These are phyloP conservation scores for Agrocybe praecox DNA, from an alignment of 768 basidiomycete genomes.

Conservation along the genomic window DNA sequence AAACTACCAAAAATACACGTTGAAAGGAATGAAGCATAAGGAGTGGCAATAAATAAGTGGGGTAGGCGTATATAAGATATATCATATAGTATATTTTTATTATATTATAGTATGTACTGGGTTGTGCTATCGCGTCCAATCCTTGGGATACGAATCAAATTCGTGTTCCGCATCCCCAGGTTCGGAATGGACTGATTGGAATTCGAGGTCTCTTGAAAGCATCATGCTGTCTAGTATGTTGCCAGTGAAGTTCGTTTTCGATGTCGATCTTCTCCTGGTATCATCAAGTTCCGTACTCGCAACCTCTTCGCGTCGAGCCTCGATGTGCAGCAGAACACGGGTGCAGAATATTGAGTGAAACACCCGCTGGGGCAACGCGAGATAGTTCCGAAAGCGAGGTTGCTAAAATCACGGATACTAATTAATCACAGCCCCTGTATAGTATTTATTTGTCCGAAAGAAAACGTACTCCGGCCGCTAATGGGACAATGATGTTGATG, in stretches of 20 bases:
- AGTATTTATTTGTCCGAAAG: too few species aligned
- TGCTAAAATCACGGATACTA: not conserved
- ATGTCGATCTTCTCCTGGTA: not conserved
- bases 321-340: constrained; percentile 28
- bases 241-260: constrained; percentile 4
- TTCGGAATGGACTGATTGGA: not conserved
- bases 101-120: not conserved
- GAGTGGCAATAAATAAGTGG: not conserved
- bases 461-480: constrained; percentile 5
- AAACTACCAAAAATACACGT: too few species aligned
- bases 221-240: constrained; percentile 4
- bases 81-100: not conserved
- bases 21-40: too few species aligned
- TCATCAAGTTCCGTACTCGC: not conserved
- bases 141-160: constrained; percentile 1
- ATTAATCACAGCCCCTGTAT: too few species aligned
- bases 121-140: constrained; percentile 6
- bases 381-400: constrained; percentile 13
- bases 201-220: not conserved
- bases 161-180: constrained; percentile 3
- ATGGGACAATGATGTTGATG: constrained; percentile 11
- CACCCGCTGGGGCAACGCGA: constrained; percentile 23
- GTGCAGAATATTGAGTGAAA: constrained; percentile 31
- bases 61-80: not conserved
- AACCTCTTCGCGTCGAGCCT: constrained; percentile 4